A percentile compares a stretch with the other conserved stretches of the same genome.
These are phyloP conservation scores for Talaromyces sp. DNA, from an alignment of 2,329 filamentous ascomycete genomes.

Conservation along the genomic window DNA sequence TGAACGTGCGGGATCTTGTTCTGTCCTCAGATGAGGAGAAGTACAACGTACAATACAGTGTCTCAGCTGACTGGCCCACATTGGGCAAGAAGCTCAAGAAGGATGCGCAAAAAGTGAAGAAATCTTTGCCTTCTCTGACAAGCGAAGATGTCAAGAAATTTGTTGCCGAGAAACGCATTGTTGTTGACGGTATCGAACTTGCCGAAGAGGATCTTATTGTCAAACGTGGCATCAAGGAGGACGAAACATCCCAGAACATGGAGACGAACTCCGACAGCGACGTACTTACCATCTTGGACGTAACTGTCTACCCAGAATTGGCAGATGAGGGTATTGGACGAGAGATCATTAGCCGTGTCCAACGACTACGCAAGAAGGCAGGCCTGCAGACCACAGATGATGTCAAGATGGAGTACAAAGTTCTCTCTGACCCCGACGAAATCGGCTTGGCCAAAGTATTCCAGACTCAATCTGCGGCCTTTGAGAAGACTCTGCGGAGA, in stretches of 20 bases:
- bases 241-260: constrained; percentile 66
- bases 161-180: constrained; percentile 67
- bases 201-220: constrained; percentile 80
- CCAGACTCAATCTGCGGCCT: constrained; percentile 61
- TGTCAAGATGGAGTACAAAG: constrained; percentile 87
- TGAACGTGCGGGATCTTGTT: constrained; percentile 83
- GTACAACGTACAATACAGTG: constrained; percentile 90
- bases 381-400: constrained; percentile 89
- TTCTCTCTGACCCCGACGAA: constrained; percentile 74
- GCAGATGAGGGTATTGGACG: constrained; percentile 83
- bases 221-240: constrained; percentile 72
- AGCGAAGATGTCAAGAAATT: constrained; percentile 80
- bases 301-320: constrained; percentile 76
- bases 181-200: constrained; percentile 81
- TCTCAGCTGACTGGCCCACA: constrained; percentile 86
- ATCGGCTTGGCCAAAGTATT: constrained; percentile 71
- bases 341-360: constrained; percentile 90
- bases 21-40: constrained; percentile 82
- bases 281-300: constrained; percentile 86
- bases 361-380: constrained; percentile 89
- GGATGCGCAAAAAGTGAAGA: constrained; percentile 86
- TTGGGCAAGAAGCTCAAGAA: constrained; percentile 98
- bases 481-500: constrained; percentile 74
- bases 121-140: constrained; percentile 74
- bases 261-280: constrained; percentile 88